Evolutionary conservation across 192 early-diverging fungal species (phyloP).

Genomic region (Coemansia sp.): DNA sequence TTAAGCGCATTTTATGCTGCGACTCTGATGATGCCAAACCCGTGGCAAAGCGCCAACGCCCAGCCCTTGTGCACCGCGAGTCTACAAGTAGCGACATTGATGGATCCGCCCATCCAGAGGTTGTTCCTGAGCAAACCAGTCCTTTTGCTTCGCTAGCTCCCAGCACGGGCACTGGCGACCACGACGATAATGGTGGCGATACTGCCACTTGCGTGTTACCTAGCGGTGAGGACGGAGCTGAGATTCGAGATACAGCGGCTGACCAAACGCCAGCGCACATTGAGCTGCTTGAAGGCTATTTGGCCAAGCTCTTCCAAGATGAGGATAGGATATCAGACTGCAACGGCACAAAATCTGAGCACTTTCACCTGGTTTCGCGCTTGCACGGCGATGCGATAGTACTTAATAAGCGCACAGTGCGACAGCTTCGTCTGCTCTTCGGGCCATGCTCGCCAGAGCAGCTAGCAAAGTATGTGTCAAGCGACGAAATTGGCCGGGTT

Average conservation of each 20-base stretch:
- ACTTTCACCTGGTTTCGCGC: constrained; percentile 13
- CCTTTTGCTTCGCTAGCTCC: background rate
- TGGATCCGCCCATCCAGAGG: background rate
- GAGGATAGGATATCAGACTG: constrained; percentile 21
- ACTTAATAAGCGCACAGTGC: constrained; percentile 25
- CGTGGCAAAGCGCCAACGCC: background rate
- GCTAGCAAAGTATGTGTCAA: constrained; percentile 11
- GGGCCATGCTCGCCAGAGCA: constrained; percentile 12
- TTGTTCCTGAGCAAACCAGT: background rate
- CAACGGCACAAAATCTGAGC: background rate
- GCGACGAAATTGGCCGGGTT: constrained; percentile 21
- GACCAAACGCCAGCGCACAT: constrained; percentile 1
- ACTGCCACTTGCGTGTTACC: background rate
- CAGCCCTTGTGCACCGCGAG: background rate
- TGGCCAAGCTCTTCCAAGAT: constrained; percentile 33
- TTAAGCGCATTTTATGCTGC: background rate
- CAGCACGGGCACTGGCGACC: background rate
- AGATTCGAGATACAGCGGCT: background rate
- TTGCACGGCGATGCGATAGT: constrained; percentile 3
- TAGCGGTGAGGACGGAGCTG: background rate
- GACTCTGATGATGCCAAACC: background rate
- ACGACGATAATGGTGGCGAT: background rate
- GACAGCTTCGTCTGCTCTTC: constrained; percentile 19
- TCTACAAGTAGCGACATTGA: background rate
- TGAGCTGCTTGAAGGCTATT: constrained; percentile 21